phyloP scores from a whole-genome alignment of 108 stramenopile genomes.

The Mediolabrus comicus region DNA sequence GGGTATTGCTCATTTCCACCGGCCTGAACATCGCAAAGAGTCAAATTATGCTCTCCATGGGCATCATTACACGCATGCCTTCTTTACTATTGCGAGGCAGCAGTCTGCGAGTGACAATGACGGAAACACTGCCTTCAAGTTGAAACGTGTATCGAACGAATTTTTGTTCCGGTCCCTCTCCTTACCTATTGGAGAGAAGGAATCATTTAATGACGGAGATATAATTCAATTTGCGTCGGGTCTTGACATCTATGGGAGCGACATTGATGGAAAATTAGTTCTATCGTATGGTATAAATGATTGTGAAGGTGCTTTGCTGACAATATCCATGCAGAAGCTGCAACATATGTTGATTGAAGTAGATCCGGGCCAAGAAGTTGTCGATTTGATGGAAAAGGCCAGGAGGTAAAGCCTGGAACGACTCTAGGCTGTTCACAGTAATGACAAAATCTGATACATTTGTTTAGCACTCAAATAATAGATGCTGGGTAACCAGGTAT shows the following conservation, averaged over 20 bases:
- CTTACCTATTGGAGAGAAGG: conserved; percentile 5
- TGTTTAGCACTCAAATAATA: no score
- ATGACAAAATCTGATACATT: no score
- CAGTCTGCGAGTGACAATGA: conserved; percentile 24
- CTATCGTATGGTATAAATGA: conserved; percentile 54
- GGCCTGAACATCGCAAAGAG: conserved; percentile 62
- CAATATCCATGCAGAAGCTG: conserved; percentile 29
- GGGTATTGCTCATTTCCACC: conserved; percentile 87
- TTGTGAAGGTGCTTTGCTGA: conserved; percentile 49
- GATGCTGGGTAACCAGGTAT: no score
- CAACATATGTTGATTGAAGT: conserved; percentile 37
- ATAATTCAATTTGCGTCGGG: conserved; percentile 86
- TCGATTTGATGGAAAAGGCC: conserved; percentile 52
- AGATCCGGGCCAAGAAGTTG: conserved; percentile 57
- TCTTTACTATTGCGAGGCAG: conserved; percentile 57
- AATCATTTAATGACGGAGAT: conserved; percentile 58
- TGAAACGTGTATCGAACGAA: conserved; percentile 72
- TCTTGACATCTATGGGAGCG: conserved; percentile 57
- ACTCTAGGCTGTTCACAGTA: background rate
- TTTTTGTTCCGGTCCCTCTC: conserved; percentile 53
- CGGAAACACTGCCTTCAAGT: conserved; percentile 35
- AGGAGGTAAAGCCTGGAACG: background rate
- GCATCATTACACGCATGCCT: conserved; percentile 80
- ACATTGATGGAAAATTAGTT: conserved; percentile 34
- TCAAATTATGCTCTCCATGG: conserved; percentile 81